A percentile compares a stretch with the other conserved stretches of the same genome.
phyloP scores from a whole-genome alignment of 768 basidiomycete genomes.

The Tulasnella sp. region DNA sequence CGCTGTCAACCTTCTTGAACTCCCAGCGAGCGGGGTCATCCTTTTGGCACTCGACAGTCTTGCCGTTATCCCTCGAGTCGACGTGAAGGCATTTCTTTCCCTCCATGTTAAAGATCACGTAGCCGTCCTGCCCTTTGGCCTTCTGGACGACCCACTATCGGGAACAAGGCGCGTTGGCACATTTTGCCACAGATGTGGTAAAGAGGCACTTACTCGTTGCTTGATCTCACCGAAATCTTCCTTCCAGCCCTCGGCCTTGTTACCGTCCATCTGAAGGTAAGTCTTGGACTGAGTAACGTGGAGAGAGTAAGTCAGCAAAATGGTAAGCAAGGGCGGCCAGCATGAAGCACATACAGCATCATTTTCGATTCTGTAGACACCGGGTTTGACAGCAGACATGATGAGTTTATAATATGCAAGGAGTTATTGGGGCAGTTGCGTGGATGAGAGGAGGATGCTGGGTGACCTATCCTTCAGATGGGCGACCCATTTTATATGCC shows the following conservation, averaged over 20 bases:
- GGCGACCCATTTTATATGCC: not conserved
- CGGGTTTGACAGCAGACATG: not conserved
- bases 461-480: not conserved
- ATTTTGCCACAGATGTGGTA: not conserved
- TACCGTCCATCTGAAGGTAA: conserved; percentile 3
- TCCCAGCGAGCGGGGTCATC: not conserved
- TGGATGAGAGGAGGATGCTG: not conserved
- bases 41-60: not conserved
- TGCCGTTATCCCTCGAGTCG: not conserved
- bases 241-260: conserved; percentile 2
- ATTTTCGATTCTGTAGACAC: not conserved
- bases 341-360: not conserved
- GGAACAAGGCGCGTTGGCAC: not conserved
- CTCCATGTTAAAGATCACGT: conserved; percentile 5
- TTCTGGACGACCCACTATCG: not conserved
- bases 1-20: not conserved
- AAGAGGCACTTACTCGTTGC: not conserved
- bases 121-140: not conserved
- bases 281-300: not conserved
- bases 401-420: not conserved
- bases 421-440: not conserved
- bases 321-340: not conserved
- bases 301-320: not conserved
- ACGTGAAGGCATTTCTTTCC: not conserved
- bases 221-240: not conserved